phyloP scores from a whole-genome alignment of 176 grass and related monocot species.

The Carex pumila region DNA sequence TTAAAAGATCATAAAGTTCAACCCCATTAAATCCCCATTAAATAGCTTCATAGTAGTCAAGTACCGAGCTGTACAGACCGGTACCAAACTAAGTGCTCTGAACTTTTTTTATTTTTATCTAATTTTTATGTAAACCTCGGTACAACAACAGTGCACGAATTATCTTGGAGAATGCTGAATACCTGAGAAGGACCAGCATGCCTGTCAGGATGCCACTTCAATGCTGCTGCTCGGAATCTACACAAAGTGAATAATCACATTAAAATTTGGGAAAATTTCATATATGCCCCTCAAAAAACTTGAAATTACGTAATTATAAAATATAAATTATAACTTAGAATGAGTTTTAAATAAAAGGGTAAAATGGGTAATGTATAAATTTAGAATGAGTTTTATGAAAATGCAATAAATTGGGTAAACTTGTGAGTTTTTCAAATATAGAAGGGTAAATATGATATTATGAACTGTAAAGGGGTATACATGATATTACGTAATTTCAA shows the following conservation, averaged over 20 bases:
- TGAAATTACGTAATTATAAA: too few relatives aligned
- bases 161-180: conserved; percentile 23
- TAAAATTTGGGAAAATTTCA: not conserved
- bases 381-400: too few relatives aligned
- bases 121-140: not conserved
- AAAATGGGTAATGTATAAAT: too few relatives aligned
- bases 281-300: too few relatives aligned
- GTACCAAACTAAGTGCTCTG: not conserved
- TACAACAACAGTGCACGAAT: not conserved
- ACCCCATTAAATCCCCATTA: not conserved
- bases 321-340: too few relatives aligned
- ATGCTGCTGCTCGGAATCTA: conserved; percentile 62
- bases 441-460: too few relatives aligned
- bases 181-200: conserved; percentile 79
- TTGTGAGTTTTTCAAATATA: too few relatives aligned
- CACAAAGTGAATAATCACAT: not conserved
- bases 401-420: too few relatives aligned
- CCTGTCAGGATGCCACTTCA: conserved; percentile 95
- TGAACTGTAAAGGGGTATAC: too few relatives aligned
- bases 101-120: not conserved
- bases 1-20: not conserved
- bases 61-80: not conserved
- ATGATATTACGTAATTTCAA: too few relatives aligned
- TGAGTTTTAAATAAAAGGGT: too few relatives aligned
- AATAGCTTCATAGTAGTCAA: not conserved